Base-by-base conservation (phyloP, 2,329 filamentous ascomycete genomes). In the Chaetomiaceae sp. region DNA sequence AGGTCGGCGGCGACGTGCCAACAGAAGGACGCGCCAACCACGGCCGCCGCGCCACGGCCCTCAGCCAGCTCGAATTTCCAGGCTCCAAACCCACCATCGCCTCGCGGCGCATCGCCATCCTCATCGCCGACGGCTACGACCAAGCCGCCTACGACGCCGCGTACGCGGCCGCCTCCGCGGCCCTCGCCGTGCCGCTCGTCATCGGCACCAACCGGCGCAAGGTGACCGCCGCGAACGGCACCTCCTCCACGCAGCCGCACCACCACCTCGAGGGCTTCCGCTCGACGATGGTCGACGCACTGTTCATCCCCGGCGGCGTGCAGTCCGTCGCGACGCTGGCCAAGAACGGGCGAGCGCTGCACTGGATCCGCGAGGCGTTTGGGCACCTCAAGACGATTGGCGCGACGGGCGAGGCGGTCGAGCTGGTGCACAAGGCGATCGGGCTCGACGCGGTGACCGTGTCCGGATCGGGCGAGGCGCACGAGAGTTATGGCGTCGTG, bases 231-330 rank as follows among this genome's bases (percentile, higher is more conserved):
- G 76, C 74, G 0, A 78, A 77, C 7, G 55, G 54, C 27, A 33
- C 30, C 14, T 36, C 19, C 1, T 48, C 79, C 5, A 66, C 86
- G 0, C 66, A 76, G 19, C 82, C 88, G 0, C 83, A 89, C 56
- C 86, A 93, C 60, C 84, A 90, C 60, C 78, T 91, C 40, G 84
- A 90, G 56, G 87, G 85, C 0, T 81, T 85, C 75, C 78, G 87
- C 14, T 87, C 82, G 22, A 88, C 84, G 29, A 80, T 93, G 73
- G 91, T 91, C 53, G 88, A 93, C 60, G 82, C 85, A 0, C 60
- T 90, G 22, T 89, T 88, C 59, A 68, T 94, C 3, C 86, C 86
- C 1, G 86, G 86, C 1, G 87, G 88, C 1, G 69, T 74, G 0
- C 71, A 81, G 47, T 78, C 79, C 1, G 67, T 86, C 36, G 68